phyloP scores from a whole-genome alignment of 176 grass and related monocot species.

The Luzula sylvatica region DNA sequence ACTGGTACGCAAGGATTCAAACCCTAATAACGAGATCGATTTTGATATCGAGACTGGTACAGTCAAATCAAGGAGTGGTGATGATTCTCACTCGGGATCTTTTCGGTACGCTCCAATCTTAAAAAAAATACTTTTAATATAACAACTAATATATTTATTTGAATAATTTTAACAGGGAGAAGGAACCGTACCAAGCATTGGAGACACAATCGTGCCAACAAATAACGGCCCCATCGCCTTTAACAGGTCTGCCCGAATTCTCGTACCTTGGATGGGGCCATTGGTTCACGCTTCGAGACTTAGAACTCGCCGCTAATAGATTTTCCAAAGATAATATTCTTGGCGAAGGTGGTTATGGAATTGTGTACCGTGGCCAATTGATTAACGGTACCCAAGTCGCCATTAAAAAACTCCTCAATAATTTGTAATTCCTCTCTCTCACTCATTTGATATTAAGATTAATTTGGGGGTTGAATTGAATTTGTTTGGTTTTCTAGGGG shows the following conservation, averaged over 20 bases:
- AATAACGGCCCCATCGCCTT: conserved; percentile 67
- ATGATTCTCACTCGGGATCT: conserved; percentile 89
- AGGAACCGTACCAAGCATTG: conserved; percentile 37
- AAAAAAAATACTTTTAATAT: no score
- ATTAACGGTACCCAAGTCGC: conserved; percentile 57
- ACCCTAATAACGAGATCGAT: conserved; percentile 51
- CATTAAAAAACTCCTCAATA: conserved; percentile 60
- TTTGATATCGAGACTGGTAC: conserved; percentile 49
- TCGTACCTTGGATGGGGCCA: conserved; percentile 68
- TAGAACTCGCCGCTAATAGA: conserved; percentile 47
- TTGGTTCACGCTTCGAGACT: conserved; percentile 67
- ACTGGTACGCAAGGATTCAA: conserved; percentile 43
- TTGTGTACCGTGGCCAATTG: conserved; percentile 50
- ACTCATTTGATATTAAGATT: neutral
- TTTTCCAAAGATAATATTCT: conserved; percentile 62
- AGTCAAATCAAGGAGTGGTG: conserved; percentile 50
- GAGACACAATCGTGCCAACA: conserved; percentile 37
- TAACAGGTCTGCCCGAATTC: conserved; percentile 63
- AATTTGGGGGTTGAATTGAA: neutral
- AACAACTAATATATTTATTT: conserved; percentile 46
- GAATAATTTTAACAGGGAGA: conserved; percentile 65
- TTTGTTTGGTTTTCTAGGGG: conserved; percentile 36
- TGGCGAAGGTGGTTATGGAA: conserved; percentile 57
- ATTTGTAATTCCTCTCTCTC: conserved; percentile 33
- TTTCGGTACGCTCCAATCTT: conserved; percentile 40